A percentile compares a stretch with the other conserved stretches of the same genome.
These are phyloP conservation scores for Neurospora discreta DNA, from an alignment of 495 filamentous ascomycete species.

Conservation along the genomic window DNA sequence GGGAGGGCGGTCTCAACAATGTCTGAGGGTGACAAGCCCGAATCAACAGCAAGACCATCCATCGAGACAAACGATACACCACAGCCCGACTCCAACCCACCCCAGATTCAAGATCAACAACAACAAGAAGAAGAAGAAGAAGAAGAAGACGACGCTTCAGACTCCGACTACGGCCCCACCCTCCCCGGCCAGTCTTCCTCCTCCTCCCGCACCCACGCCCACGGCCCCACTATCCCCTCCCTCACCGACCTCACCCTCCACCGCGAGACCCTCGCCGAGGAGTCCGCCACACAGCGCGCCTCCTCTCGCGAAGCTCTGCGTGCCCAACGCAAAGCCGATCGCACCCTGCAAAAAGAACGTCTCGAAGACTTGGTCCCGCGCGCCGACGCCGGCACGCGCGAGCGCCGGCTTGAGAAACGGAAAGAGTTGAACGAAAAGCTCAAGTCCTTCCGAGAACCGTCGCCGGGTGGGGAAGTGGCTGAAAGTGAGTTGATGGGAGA, in stretches of 20 bases:
- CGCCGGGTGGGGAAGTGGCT: slow-evolving; percentile 43
- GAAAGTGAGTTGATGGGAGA: slow-evolving; percentile 55
- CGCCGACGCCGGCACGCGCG: slow-evolving; percentile 73
- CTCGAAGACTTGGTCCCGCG: slow-evolving; percentile 76
- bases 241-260: slow-evolving; percentile 63
- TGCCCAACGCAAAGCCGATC: slow-evolving; percentile 49
- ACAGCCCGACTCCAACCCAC: neutral
- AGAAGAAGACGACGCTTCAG: slow-evolving; percentile 39
- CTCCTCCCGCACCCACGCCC: slow-evolving; percentile 12
- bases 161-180: slow-evolving; percentile 61
- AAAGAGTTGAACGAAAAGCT: slow-evolving; percentile 44
- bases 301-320: slow-evolving; percentile 44
- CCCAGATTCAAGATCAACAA: neutral
- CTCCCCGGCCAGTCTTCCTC: slow-evolving; percentile 33
- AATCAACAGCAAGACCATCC: neutral
- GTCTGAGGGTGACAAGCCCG: neutral
- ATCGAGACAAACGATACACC: neutral
- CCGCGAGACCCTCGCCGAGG: slow-evolving; percentile 39
- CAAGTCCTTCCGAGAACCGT: slow-evolving; percentile 47
- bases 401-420: slow-evolving; percentile 77
- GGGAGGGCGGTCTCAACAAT: neutral
- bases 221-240: slow-evolving; percentile 66
- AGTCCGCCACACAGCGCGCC: slow-evolving; percentile 18
- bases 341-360: slow-evolving; percentile 44
- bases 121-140: slow-evolving; percentile 31